Base-by-base conservation (phyloP, 2,329 filamentous ascomycete genomes). In the Colletotrichum sp. region DNA sequence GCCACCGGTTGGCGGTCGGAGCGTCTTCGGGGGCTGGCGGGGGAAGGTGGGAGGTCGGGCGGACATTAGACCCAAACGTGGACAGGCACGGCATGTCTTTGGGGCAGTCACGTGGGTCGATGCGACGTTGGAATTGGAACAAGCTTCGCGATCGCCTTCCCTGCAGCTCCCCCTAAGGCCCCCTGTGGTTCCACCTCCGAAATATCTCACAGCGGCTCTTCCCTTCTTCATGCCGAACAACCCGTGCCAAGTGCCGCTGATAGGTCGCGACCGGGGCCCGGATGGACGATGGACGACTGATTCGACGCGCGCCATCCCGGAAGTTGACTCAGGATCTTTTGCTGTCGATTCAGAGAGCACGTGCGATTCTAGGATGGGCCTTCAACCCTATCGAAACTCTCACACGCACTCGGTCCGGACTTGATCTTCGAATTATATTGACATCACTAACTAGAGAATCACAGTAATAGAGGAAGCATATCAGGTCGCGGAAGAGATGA, bases 81-180 rank as follows among this genome's bases (percentile, higher is more conserved):
- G 68, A 18, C 28, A 71, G 67, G 18, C 55, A 48, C 56, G 36
- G 56, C 66, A 32, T 71, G 52, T 28, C 61, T 43, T 38, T 58
- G 34, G 69, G 21, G n/a, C 69, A 16, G 73, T 75, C 73, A 75
- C 73, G 73, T 75, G 73, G 73, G 73, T 58, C 63, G 69, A 68
- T 64, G 69, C 73, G 64, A 75, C 73, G 38, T 58, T 72, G 69
- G 69, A 68, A 75, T 59, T 73, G 69, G 73, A 52, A 68, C 73
- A 75, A 75, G 73, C 62, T 68, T 75, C 72, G 24, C 24, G 36
- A 43, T 32, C 55, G 28, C 58, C 28, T 61, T 52, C 43, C 43
- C 43, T 28, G 55, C 55, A 28, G 55, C 7, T 12, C 26, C 38
- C 36, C 59, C 67, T 38, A 21, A 52, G 9, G 24, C 63, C 48